Base-by-base conservation (phyloP, 768 basidiomycete genomes). In the Brasilioporus rufonigricans region DNA sequence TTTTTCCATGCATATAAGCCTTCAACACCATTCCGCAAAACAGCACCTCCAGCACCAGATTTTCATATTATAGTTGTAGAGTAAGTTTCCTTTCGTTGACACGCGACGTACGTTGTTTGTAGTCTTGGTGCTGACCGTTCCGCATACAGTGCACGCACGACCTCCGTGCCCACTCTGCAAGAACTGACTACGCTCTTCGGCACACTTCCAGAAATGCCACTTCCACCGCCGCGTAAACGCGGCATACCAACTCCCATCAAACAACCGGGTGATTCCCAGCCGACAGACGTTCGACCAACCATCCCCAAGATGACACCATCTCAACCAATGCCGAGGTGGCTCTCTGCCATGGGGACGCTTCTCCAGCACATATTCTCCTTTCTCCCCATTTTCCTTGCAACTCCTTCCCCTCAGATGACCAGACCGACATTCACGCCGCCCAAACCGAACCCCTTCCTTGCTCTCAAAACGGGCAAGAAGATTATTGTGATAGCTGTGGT, bases 1-100 rank as follows among this genome's bases (percentile, higher is more conserved):
- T 98, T 97, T 73, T 98, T 79, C 71, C 88, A 97, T 64, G 76
- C 93, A 5, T 96, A 95, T 75, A 97, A 96, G 65, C 96, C 96
- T 2, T 85, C 84, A 8, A 91, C 92, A 0, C 78, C 89, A 9
- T 96, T 85, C 74, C 87, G 83, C 66, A 92, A 87, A 73, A 87
- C 84, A 0, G 73, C 80, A 1, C 90, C 88, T 6, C 84, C 87
- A 7, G 76, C 79, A 1, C 93, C 95, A 3, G 93, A 97, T 70
- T 98, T 93, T 71, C 80, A 85, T 48, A 73, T 97, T 19, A 90
- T 91, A 1, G 88, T 95, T 2, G 78, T 98, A 53, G 84, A 95
- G 94, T 96, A 59, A 62, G 85, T 74, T 23, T 8, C 27, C 5
- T 21, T 55, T 19, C 18, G 16, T 2, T 36, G n/a, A 24, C 31